phyloP scores from a whole-genome alignment of 2,329 filamentous ascomycete genomes.

The Aureobasidium mangrovei region DNA sequence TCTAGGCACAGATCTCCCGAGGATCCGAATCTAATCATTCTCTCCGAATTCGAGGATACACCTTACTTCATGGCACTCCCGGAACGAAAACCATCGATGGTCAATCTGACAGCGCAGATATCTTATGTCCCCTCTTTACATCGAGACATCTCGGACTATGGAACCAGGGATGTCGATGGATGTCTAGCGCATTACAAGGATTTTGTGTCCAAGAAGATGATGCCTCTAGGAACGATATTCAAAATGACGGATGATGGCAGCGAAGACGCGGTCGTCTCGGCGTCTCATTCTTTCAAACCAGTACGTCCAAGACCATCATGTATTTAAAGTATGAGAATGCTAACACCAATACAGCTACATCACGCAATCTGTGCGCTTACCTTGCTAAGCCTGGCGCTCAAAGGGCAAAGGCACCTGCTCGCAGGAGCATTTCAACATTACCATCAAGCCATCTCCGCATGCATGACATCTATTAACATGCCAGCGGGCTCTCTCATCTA shows the following conservation, averaged over 20 bases:
- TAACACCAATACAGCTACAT: conserved; percentile 34
- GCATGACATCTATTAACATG: conserved; percentile 35
- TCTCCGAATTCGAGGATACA: conserved; percentile 12
- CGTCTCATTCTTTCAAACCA: conserved; percentile 43
- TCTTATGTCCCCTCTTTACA: neutral
- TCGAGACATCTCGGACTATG: neutral
- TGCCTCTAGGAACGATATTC: conserved; percentile 13
- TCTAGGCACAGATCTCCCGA: neutral
- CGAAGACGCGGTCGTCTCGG: conserved; percentile 15
- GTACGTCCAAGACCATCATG: conserved; percentile 32
- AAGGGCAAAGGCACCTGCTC: conserved; percentile 26
- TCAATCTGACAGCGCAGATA: neutral
- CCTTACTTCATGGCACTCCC: conserved; percentile 10
- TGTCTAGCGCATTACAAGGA: conserved; percentile 14
- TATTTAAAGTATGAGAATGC: neutral
- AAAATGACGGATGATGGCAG: neutral
- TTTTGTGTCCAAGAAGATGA: conserved; percentile 14
- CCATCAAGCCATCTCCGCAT: conserved; percentile 39
- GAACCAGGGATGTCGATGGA: neutral
- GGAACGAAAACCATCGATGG: neutral
- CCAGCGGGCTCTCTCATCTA: conserved; percentile 48
- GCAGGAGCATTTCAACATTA: conserved; percentile 47
- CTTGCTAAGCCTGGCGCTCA: conserved; percentile 36
- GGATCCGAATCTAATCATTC: conserved; percentile 4
- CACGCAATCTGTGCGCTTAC: conserved; percentile 50